Evolutionary conservation across 2,329 filamentous ascomycete genomes (phyloP).

Genomic region (Cladorrhinum sp.): DNA sequence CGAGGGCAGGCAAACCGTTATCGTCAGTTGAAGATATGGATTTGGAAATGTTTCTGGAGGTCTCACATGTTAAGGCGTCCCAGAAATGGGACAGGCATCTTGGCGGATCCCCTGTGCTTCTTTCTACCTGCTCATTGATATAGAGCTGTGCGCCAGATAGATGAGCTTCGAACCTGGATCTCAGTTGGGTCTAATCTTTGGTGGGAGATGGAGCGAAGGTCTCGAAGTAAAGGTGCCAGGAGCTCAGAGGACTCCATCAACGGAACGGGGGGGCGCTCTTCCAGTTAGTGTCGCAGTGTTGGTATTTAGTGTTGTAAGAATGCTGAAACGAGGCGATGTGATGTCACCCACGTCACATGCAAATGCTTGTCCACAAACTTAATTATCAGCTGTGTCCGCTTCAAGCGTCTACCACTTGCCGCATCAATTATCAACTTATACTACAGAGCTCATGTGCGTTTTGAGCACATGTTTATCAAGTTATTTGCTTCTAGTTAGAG

Average conservation of each 20-base stretch:
- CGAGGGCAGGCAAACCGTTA: slow-evolving; percentile 3
- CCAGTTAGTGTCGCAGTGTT: not conserved
- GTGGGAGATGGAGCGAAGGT: not conserved
- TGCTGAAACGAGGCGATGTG: slow-evolving; percentile 8
- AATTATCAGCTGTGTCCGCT: not conserved
- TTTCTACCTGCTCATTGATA: not conserved
- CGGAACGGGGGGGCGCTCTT: not conserved
- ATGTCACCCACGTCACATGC: slow-evolving; percentile 22
- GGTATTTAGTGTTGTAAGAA: not conserved
- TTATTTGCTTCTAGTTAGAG: no score
- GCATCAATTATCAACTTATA: not conserved
- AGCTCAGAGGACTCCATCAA: not conserved
- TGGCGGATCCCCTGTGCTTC: slow-evolving; percentile 8
- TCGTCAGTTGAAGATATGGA: slow-evolving; percentile 7
- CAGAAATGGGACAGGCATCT: slow-evolving; percentile 53
- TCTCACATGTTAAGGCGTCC: slow-evolving; percentile 52
- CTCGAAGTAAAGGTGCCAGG: not conserved
- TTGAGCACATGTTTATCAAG: not conserved
- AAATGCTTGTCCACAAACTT: slow-evolving; percentile 1
- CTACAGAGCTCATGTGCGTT: not conserved
- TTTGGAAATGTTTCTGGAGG: slow-evolving; percentile 1
- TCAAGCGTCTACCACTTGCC: not conserved
- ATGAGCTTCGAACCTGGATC: not conserved
- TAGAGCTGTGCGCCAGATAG: not conserved
- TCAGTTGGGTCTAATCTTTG: not conserved